Evolutionary conservation across 768 basidiomycete species (phyloP), one percentile per base, ranked within the genome.

Genomic region (Tricholoma furcatifolium): DNA sequence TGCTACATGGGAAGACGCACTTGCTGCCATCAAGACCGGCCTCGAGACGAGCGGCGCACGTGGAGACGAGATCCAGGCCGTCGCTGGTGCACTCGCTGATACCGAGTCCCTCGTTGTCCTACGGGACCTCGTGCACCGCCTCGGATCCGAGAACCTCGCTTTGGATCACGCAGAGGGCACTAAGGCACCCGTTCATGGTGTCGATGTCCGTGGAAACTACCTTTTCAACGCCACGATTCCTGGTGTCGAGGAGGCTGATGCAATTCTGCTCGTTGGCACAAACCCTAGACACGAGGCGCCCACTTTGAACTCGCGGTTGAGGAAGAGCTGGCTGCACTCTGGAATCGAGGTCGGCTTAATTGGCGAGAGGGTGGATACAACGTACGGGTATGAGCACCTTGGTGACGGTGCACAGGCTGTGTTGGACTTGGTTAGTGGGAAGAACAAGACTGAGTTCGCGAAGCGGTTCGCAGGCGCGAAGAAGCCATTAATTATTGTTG

Each of bases 281-380:
- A 97, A 98, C 73, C 96, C 96, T 9, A 80, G 97, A 17, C 95
- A 98, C 66, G 97, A 99, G 70, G 97, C 94, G 4, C 89, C 97
- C 18, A 95, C 98, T 50, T 78, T 98, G 59, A 99, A 98, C 78
- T 93, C 95, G 21, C 91, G 97, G 57, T 92, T 99, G 62, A 83
- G 97, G 61, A 95, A 93, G 78, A 88, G 84, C 62, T 99, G 93
- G 91, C 67, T 99, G 59, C 88, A 95, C 65, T 85, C 85, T 6
- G 81, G 84, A 42, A 78, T 95, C 30, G 91, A 98, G 62, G 80
- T 97, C 31, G 97, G 90, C 36, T 70, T 96, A 31, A 84, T 99
- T 53, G 97, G 97, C 24, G 89, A 96, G 68, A 82, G 88, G 27
- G 92, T 85, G 18, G 93, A 97, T 64, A 93, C 90, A 15, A 83